Evolutionary conservation across 257 asterid genomes (phyloP).

Genomic region (Coffea canephora): DNA sequence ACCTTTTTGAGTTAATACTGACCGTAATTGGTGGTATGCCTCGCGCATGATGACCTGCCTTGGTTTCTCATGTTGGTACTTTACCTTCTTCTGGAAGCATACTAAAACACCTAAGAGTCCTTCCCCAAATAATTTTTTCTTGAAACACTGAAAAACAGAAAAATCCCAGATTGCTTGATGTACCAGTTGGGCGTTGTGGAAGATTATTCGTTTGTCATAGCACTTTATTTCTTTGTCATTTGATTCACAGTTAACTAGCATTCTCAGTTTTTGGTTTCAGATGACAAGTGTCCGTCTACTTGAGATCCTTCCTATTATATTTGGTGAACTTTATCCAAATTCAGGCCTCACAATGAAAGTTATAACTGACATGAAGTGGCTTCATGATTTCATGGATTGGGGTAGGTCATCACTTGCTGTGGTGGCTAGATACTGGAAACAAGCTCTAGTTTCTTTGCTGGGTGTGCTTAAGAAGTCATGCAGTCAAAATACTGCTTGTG

Average conservation of each 20-base stretch:
- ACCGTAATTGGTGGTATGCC: not conserved
- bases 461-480: constrained; percentile 58
- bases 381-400: constrained; percentile 85
- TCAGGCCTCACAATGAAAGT: constrained; percentile 34
- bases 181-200: not conserved
- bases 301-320: constrained; percentile 74
- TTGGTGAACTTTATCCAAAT: constrained; percentile 48
- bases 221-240: not conserved
- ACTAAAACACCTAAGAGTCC: not conserved
- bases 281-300: constrained; percentile 88
- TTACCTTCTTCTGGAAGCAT: not conserved
- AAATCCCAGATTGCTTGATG: not conserved
- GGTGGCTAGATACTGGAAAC: constrained; percentile 91
- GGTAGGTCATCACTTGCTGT: constrained; percentile 83
- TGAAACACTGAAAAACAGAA: no score
- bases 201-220: not conserved
- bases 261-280: constrained; percentile 46
- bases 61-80: not conserved
- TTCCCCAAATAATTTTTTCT: not conserved
- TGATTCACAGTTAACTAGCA: not conserved
- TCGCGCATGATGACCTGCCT: not conserved
- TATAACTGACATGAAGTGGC: constrained; percentile 50
- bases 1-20: not conserved
- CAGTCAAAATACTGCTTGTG: constrained; percentile 51
- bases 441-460: constrained; percentile 61